Conservation (phyloP, 345 rosid genomes). For the Pugionium dolabratum region DNA sequence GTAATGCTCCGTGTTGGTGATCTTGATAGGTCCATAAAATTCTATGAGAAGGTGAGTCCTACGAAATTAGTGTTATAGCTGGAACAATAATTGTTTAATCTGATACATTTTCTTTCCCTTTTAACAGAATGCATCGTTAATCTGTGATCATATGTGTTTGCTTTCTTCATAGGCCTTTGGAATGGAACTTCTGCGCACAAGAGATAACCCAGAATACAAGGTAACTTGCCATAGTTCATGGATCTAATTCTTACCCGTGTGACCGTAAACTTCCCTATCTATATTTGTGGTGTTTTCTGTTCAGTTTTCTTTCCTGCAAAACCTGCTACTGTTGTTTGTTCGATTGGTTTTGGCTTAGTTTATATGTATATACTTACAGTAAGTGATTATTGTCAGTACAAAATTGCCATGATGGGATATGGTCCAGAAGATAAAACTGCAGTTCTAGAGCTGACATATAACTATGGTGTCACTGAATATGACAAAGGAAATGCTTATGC, state of each 20-base stretch:
- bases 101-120: not conserved
- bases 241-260: not conserved
- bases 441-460: conserved; percentile 88
- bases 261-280: not conserved
- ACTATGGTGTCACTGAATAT: conserved; percentile 88
- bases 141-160: conserved; percentile 18
- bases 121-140: conserved; percentile 21
- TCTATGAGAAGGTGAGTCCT: conserved; percentile 82
- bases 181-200: conserved; percentile 90
- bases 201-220: conserved; percentile 95
- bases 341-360: not conserved
- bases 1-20: conserved; percentile 99
- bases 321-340: not conserved
- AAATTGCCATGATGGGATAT: conserved; percentile 85
- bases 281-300: not conserved
- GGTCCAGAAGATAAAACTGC: conserved; percentile 90
- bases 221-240: conserved; percentile 40
- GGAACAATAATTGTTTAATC: not conserved
- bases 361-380: not conserved
- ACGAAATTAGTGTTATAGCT: not conserved
- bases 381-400: conserved; percentile 48
- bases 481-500: conserved; percentile 92
- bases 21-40: conserved; percentile 83
- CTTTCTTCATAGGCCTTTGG: conserved; percentile 74
- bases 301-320: not conserved